These are phyloP conservation scores for Venturia nashicola DNA, from an alignment of 2,329 filamentous ascomycete species.

Conservation along the genomic window DNA sequence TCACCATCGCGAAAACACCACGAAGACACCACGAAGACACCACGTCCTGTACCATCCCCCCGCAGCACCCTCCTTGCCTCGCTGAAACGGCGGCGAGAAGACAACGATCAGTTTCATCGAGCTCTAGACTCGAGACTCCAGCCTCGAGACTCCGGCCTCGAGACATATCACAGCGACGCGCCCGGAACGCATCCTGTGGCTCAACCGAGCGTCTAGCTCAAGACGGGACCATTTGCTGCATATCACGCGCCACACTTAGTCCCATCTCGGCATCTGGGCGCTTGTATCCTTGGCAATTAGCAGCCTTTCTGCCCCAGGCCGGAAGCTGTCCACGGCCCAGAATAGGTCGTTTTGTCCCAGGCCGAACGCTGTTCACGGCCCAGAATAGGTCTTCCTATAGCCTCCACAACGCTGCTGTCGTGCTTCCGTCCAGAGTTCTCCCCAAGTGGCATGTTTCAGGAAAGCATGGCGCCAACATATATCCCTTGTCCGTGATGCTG, in stretches of 20 bases:
- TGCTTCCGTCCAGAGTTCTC: not conserved
- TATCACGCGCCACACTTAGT: not conserved
- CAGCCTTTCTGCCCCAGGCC: not conserved
- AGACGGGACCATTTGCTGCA: not conserved
- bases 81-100: not conserved
- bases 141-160: too few relatives aligned
- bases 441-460: slow-evolving; percentile 1
- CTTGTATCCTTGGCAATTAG: slow-evolving; percentile 2
- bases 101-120: not conserved
- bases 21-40: too few relatives aligned
- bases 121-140: too few relatives aligned
- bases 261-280: not conserved
- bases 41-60: not conserved
- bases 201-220: not conserved
- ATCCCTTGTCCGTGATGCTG: not conserved
- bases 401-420: not conserved
- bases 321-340: not conserved
- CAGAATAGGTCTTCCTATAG: too few relatives aligned
- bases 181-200: not conserved
- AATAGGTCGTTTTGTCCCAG: not conserved
- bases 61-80: not conserved
- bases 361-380: slow-evolving; percentile 3
- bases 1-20: not conserved
- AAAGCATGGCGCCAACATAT: not conserved
- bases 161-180: slow-evolving; percentile 3